Evolutionary conservation across 2,329 filamentous ascomycete genomes (phyloP).

Genomic region (Trichoderma koningiopsis): DNA sequence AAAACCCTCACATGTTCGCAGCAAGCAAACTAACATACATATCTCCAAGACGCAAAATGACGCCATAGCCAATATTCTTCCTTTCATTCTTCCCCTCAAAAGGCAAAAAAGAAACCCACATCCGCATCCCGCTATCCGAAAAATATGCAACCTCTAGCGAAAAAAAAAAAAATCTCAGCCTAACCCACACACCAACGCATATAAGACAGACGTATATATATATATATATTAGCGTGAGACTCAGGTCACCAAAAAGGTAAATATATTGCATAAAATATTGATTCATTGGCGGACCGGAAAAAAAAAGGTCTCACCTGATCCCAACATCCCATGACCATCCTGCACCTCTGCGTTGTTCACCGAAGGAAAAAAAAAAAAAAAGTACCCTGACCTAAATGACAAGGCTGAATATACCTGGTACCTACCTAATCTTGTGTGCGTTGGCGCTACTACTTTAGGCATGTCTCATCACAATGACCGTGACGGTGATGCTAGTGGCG

Average conservation of each 20-base stretch:
- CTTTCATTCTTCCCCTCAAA: background rate
- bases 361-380: background rate
- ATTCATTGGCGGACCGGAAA: background rate
- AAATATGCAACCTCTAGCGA: background rate
- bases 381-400: background rate
- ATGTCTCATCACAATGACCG: background rate
- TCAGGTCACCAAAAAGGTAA: too few species aligned
- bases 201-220: background rate
- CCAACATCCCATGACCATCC: background rate
- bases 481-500: background rate
- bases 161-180: background rate
- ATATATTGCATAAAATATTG: too few species aligned
- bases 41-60: background rate
- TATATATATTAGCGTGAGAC: background rate
- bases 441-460: background rate
- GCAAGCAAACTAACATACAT: background rate
- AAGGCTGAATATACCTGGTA: background rate
- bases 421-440: background rate
- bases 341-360: background rate
- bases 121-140: constrained; percentile 10
- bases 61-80: background rate
- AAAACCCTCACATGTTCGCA: constrained; percentile 1
- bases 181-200: background rate
- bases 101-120: background rate
- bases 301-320: constrained; percentile 8